phyloP scores from a whole-genome alignment of 2,329 filamentous ascomycete species.

The Beauveria scarabaeidicola region DNA sequence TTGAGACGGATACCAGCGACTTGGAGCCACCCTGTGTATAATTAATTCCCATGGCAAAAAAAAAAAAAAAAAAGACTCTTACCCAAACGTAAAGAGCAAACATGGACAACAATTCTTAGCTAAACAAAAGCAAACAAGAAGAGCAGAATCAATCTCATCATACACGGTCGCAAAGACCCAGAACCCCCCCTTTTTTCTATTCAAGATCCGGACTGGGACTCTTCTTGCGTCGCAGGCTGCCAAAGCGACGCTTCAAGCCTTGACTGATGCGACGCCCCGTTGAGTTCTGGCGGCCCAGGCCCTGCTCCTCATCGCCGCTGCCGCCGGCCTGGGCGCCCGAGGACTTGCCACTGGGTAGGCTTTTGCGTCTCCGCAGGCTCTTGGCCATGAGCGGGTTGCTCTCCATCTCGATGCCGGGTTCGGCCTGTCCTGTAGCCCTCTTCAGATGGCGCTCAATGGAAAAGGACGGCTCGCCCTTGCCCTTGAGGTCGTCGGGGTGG shows the following conservation, averaged over 20 bases:
- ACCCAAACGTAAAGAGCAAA: background rate
- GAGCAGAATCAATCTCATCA: background rate
- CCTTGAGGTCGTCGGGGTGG: slow-evolving; percentile 68
- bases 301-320: slow-evolving; percentile 15
- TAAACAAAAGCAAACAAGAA: background rate
- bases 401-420: slow-evolving; percentile 42
- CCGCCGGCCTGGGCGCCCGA: slow-evolving; percentile 15
- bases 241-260: slow-evolving; percentile 45
- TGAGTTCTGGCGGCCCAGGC: slow-evolving; percentile 29
- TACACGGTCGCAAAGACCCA: background rate
- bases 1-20: no score
- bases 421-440: slow-evolving; percentile 38
- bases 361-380: slow-evolving; percentile 32
- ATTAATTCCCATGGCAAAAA: background rate
- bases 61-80: background rate
- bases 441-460: slow-evolving; percentile 61
- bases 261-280: slow-evolving; percentile 38
- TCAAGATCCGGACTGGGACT: slow-evolving; percentile 13
- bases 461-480: slow-evolving; percentile 71
- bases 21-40: background rate
- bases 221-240: slow-evolving; percentile 41
- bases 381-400: slow-evolving; percentile 16
- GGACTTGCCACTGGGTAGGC: slow-evolving; percentile 22
- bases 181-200: no score
- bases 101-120: background rate